These are phyloP conservation scores for Xylaria sp. DNA, from an alignment of 2,329 filamentous ascomycete species.

Conservation along the genomic window DNA sequence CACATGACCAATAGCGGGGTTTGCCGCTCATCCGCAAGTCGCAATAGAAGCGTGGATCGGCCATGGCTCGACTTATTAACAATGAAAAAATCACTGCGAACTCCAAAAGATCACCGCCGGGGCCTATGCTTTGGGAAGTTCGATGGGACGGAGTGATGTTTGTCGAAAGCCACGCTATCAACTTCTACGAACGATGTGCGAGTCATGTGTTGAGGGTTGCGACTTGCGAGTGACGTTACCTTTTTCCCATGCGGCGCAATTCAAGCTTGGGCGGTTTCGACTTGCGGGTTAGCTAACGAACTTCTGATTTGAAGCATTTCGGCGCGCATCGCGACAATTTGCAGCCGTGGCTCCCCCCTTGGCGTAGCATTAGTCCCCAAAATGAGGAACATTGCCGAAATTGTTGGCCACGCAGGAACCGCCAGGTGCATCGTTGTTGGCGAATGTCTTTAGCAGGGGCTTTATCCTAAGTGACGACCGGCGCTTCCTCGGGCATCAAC, in stretches of 20 bases:
- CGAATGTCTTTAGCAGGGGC: neutral
- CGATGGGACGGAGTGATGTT: neutral
- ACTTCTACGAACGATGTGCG: neutral
- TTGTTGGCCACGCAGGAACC: neutral
- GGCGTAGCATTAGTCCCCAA: neutral
- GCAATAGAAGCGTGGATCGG: neutral
- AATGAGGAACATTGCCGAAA: constrained; percentile 25
- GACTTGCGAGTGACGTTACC: constrained; percentile 21
- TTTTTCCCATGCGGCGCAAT: neutral
- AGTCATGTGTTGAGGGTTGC: constrained; percentile 15
- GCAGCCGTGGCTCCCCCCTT: neutral
- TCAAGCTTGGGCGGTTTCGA: neutral
- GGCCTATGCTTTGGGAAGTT: constrained; percentile 21
- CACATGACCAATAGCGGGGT: constrained; percentile 1
- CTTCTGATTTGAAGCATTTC: neutral
- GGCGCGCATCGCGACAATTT: constrained; percentile 1
- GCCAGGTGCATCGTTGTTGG: neutral
- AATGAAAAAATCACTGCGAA: neutral
- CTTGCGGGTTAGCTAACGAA: neutral
- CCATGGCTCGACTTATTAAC: neutral
- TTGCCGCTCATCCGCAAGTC: neutral
- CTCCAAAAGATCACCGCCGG: constrained; percentile 8
- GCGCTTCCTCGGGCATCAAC: constrained; percentile 28
- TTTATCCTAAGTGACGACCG: constrained; percentile 22
- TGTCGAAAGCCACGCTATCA: neutral